Evolutionary conservation across 257 asterid species (phyloP), one percentile per base, ranked within the genome.

Genomic region (Rubia yunnanensis): DNA sequence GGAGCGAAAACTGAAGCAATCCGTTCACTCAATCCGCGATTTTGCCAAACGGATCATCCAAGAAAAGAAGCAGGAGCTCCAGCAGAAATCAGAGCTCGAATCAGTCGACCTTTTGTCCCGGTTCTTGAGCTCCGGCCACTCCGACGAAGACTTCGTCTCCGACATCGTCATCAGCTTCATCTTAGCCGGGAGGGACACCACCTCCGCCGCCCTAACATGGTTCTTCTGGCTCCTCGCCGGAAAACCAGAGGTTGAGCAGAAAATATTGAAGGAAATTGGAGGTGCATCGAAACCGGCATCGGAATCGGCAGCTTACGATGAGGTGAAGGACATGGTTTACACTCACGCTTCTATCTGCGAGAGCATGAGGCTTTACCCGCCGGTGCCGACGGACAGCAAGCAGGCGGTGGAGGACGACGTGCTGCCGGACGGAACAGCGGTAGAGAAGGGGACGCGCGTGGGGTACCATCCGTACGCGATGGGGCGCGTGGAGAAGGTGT

Each of bases 121-220:
- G 65, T 88, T 86, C 68, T 27, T 88, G 63, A 71, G 56, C 20
- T 74, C 85, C 0, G 85, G 88, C 2, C 76, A 77, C 1, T 76
- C 77, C 1, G 87, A 83, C 7, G 91, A 81, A 49, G 80, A 79
- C 9, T 74, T 86, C 20, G 81, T 86, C 7, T 64, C 74, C 0
- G 91, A 88, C 48, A 77, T 88, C 1, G 85, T 86, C 7, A 79
- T 88, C 24, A 84, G 85, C 69, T 88, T 88, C 67, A 82, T 88
- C 9, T 20, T 86, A 5, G 94, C 96, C 0, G 96, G 96, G 0
- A 77, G 86, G 0, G 96, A 88, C 71, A 84, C 94, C 0, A 77
- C 91, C 0, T 84, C 94, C 0, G 84, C 91, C 0, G 89, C 94
- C 0, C 64, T 88, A 38, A 80, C 87, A 0, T 88, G 94, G 96